Evolutionary conservation across 2,329 filamentous ascomycete genomes (phyloP).

Genomic region (Talaromyces atroroseus): DNA sequence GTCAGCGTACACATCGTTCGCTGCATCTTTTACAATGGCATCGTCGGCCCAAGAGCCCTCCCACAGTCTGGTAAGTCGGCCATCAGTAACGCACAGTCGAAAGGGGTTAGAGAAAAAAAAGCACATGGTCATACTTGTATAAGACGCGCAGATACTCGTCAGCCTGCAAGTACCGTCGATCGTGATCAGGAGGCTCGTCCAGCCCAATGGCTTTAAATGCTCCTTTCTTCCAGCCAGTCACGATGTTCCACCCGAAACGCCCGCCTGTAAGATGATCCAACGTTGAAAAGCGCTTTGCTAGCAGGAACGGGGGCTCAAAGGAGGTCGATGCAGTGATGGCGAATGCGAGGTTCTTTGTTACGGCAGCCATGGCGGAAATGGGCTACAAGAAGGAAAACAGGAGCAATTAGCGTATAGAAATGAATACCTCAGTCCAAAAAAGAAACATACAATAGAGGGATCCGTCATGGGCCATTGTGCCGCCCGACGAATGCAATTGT

Average conservation of each 20-base stretch:
- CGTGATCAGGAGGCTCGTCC: conserved; percentile 54
- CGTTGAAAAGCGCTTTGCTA: conserved; percentile 59
- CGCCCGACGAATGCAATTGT: conserved; percentile 57
- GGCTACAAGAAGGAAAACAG: conserved; percentile 35
- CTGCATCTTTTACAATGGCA: conserved; percentile 50
- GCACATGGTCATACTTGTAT: conserved; percentile 47
- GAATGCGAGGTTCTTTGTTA: conserved; percentile 59
- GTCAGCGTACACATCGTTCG: conserved; percentile 53
- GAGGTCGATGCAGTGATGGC: conserved; percentile 60
- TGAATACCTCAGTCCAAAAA: neutral
- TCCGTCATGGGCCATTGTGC: conserved; percentile 63
- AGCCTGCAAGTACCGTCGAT: conserved; percentile 56
- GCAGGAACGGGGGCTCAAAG: conserved; percentile 57
- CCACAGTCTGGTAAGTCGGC: conserved; percentile 40
- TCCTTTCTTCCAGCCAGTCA: conserved; percentile 58
- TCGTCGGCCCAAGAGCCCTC: conserved; percentile 55
- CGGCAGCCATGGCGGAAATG: conserved; percentile 61
- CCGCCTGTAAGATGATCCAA: conserved; percentile 59
- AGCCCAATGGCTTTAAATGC: conserved; percentile 60
- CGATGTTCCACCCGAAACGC: conserved; percentile 62
- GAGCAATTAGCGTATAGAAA: neutral
- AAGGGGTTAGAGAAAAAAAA: neutral
- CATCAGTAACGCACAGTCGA: neutral
- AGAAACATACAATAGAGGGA: conserved; percentile 53
- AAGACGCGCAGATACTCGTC: conserved; percentile 58